phyloP scores from a whole-genome alignment of 257 asterid genomes.

The Primulina eburnea region DNA sequence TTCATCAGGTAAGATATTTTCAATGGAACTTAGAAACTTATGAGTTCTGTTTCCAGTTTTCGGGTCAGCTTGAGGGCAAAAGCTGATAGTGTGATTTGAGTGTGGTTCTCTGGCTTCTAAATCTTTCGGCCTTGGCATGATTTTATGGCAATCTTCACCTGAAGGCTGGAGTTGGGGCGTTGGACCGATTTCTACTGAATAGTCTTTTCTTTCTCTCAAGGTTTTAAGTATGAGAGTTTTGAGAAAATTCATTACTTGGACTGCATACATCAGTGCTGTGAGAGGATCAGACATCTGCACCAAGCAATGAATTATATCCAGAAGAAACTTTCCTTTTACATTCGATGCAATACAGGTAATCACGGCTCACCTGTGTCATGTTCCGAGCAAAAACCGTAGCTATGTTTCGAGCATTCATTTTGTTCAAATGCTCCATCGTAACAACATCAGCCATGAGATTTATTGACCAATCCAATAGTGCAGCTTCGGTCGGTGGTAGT shows the following conservation, averaged over 20 bases:
- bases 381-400: conserved; percentile 72
- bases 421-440: conserved; percentile 50
- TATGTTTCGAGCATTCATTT: conserved; percentile 61
- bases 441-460: conserved; percentile 67
- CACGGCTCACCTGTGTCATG: conserved; percentile 52
- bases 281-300: conserved; percentile 54
- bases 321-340: too few relatives aligned
- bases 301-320: neutral
- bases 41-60: conserved; percentile 24
- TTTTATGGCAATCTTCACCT: conserved; percentile 28
- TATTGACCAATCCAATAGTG: conserved; percentile 61
- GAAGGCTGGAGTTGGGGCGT: conserved; percentile 26
- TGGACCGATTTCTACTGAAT: conserved; percentile 18
- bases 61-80: conserved; percentile 24
- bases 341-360: neutral
- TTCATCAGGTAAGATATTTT: conserved; percentile 30
- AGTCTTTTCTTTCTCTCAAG: conserved; percentile 46
- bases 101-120: conserved; percentile 10
- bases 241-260: conserved; percentile 61
- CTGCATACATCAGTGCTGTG: conserved; percentile 56
- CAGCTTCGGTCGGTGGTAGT: conserved; percentile 58
- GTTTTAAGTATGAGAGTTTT: conserved; percentile 49
- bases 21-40: conserved; percentile 36
- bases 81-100: conserved; percentile 20
- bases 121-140: conserved; percentile 9